Evolutionary conservation across 805 yeast species (phyloP), one percentile per base, ranked within the genome.

Genomic region (Lipomyces yamanashiensis): DNA sequence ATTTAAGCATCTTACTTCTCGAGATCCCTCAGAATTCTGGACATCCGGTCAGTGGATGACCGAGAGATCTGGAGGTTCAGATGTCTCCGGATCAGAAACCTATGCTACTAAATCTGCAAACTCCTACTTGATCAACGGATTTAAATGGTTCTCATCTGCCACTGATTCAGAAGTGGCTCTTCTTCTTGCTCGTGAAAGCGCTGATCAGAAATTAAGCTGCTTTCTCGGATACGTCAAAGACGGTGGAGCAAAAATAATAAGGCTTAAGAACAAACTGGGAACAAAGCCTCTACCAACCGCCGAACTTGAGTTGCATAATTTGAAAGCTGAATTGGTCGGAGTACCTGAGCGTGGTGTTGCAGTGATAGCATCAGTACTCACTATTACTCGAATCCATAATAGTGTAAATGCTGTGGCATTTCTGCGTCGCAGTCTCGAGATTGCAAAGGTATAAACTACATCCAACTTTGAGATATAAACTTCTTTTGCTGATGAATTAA

Each of bases 41-140:
- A 74, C 72, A n/a, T 71, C 75, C 2, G 76, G 76, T 10, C 76
- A 73, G 54, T 73, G 76, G 76, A 73, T 73, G 76, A 73, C 76
- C 0, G 76, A 73, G 54, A 63, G 76, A 1, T 62, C 74, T 17
- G 76, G 76, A 1, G 76, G 76, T 6, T 71, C 74, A 7, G 76
- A 73, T 33, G 75, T 73, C 13, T 55, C 73, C 9, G 65, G 67
- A 13, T 71, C 74, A 0, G 76, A 73, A 56, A 72, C 76, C 0
- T 64, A 67, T 2, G 76, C 76, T 6, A 62, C 62, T 10, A 51
- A 58, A 40, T 19, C 39, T 12, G 45, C 57, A 9, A 37, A 48
- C 10, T 28, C 55, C 7, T 72, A 70, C 60, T 15, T 56, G 2
- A 64, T 72, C 13, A 62, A 58, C 47, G 76, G 76, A 2, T 73